Evolutionary conservation across 352 stramenopile genomes (phyloP).

Genomic region (Phytophthora hibernalis): DNA sequence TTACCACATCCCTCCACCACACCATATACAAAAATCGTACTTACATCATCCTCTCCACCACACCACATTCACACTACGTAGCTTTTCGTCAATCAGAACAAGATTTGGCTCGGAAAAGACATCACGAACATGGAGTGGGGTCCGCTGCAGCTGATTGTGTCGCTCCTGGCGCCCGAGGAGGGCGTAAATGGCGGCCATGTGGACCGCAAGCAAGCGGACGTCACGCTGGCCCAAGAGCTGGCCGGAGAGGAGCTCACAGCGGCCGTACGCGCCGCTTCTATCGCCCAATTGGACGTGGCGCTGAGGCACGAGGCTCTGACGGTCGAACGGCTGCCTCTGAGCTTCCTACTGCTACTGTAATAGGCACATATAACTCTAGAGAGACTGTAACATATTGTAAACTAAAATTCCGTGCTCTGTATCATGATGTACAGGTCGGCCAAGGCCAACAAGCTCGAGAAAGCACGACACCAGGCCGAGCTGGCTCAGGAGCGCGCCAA

Average conservation of each 20-base stretch:
- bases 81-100: constrained; percentile 20
- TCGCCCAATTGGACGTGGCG: constrained; percentile 67
- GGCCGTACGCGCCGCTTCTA: constrained; percentile 56
- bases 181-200: constrained; percentile 40
- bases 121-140: constrained; percentile 51
- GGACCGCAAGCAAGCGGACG: constrained; percentile 61
- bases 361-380: constrained; percentile 5
- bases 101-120: constrained; percentile 19
- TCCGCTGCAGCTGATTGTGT: constrained; percentile 56
- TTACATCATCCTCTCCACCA: background rate
- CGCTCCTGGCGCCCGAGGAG: constrained; percentile 49
- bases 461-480: constrained; percentile 30
- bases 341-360: constrained; percentile 58
- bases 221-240: constrained; percentile 50
- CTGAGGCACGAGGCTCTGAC: constrained; percentile 59
- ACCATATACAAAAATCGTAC: constrained; percentile 9
- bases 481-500: constrained; percentile 27
- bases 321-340: constrained; percentile 58
- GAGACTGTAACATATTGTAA: background rate
- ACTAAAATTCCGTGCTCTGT: background rate
- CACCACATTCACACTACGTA: background rate
- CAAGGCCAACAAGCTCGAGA: constrained; percentile 69
- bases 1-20: constrained; percentile 10
- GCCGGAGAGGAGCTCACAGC: constrained; percentile 49
- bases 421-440: constrained; percentile 32